Conservation (phyloP, 306 rosid species). For the Cucumis hystrix region DNA sequence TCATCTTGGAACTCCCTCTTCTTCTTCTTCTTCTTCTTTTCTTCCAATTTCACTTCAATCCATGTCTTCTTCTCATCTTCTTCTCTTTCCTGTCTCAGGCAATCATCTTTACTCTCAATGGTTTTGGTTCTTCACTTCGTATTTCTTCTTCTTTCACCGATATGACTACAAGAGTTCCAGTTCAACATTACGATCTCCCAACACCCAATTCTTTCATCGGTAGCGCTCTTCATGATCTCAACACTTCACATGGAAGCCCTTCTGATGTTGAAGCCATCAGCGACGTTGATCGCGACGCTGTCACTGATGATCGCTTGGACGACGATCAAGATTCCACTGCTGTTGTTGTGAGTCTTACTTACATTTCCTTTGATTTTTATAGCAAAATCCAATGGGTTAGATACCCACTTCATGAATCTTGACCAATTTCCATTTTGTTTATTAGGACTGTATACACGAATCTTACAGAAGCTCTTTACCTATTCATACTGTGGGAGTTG, state of each 20-base stretch:
- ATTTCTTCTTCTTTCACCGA: not conserved
- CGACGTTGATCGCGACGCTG: conserved; percentile 36
- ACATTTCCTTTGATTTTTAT: not conserved
- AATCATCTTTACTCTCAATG: not conserved
- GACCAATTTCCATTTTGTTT: not conserved
- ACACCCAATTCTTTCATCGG: conserved; percentile 72
- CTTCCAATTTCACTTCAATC: not conserved
- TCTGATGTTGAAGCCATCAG: conserved; percentile 42
- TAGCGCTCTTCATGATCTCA: conserved; percentile 76
- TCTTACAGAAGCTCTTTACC: conserved; percentile 50
- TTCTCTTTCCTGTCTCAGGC: conserved; percentile 8
- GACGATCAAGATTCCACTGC: conserved; percentile 37
- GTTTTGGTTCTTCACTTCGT: not conserved
- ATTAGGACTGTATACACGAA: conserved; percentile 66
- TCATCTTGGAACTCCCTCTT: not conserved
- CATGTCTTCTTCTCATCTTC: conserved; percentile 10
- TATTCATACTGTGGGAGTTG: conserved; percentile 58
- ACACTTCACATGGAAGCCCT: conserved; percentile 47
- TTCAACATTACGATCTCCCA: conserved; percentile 75
- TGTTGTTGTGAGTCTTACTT: conserved; percentile 35
- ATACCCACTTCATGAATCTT: too few relatives aligned
- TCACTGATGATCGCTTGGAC: conserved; percentile 34
- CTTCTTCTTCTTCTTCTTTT: too few relatives aligned
- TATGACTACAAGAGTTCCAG: conserved; percentile 82
- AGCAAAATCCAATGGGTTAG: too few relatives aligned